Base-by-base conservation (phyloP, 257 asterid genomes). In the Solanum gracilifrons region DNA sequence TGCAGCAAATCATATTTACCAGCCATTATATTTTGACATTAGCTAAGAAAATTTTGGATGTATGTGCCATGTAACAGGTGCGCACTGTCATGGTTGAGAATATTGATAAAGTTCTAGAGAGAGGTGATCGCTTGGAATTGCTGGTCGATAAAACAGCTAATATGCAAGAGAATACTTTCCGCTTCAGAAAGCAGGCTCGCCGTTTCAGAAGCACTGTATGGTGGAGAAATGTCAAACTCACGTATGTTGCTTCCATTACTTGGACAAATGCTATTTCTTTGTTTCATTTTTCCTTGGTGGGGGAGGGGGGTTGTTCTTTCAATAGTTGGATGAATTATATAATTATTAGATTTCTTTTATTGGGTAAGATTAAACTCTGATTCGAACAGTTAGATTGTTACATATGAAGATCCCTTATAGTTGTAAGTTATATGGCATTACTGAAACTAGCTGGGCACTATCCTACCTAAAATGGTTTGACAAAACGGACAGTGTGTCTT, bases 201-300 rank as follows among this genome's bases (percentile, higher is more conserved):
- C 98, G 99, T 36, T 97, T 93, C 87, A 94, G 98, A 92, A 96
- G 88, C 95, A 92, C 94, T 35, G 94, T 93, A 55, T 97, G 99
- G 99, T 97, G 99, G 99, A 95, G 97, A 93, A 97, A 97, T 88
- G 97, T 96, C 90, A 96, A 95, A 91, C 97, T 97, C 83, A 95
- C 92, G 99, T 97, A 93, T 91, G 99, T 91, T 88, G 25, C 86
- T 89, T 87, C 64, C 5, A 1, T 77, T 41, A 15, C 68, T 46
- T 80, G 77, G 87, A 82, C 84, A 18, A 79, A 79, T 9, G 75
- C 37, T n/a, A 21, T 25, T 85, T 85, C 13, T 10, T 82, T 82
- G 20, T 41, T 12, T 85, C 33, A 4, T 77, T 68, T 39, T 76
- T 13, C 7, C 27, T 55, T 73, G 11, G 82, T 20, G 39, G 18